These are phyloP conservation scores for Schwanniomyces occidentalis DNA, from an alignment of 805 yeast species.

Conservation along the genomic window DNA sequence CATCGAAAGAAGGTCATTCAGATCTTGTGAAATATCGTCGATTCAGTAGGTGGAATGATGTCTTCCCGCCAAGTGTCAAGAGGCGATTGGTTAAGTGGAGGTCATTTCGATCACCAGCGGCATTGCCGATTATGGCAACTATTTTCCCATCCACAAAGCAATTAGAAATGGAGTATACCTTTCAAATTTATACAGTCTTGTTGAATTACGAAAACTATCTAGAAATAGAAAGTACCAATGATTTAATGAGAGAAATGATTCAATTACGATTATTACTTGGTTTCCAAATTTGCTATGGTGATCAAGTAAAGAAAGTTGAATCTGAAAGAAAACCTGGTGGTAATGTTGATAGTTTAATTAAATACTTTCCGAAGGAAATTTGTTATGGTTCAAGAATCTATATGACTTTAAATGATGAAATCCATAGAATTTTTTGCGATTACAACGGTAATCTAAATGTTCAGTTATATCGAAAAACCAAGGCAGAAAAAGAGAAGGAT, in stretches of 20 bases:
- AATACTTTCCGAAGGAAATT: constrained; percentile 48
- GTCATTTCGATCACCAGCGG: constrained; percentile 90
- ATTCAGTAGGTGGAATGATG: constrained; percentile 90
- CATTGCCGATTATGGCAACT: constrained; percentile 79
- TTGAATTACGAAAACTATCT: constrained; percentile 58
- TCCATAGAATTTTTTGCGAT: constrained; percentile 80
- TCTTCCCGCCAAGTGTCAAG: constrained; percentile 71
- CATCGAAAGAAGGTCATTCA: constrained; percentile 64
- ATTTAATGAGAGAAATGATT: constrained; percentile 82
- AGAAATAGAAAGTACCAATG: constrained; percentile 51
- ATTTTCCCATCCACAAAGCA: constrained; percentile 72
- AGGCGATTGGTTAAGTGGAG: constrained; percentile 84
- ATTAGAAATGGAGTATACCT: constrained; percentile 69
- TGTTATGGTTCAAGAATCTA: constrained; percentile 66
- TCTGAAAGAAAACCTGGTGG: constrained; percentile 56
- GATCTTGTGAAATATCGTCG: constrained; percentile 56
- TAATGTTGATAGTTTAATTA: constrained; percentile 53
- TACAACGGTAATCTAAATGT: constrained; percentile 73
- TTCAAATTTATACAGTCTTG: constrained; percentile 80
- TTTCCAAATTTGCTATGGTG: constrained; percentile 84
- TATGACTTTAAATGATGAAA: constrained; percentile 75
- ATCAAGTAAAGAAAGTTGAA: constrained; percentile 65
- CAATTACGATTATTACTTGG: constrained; percentile 81
- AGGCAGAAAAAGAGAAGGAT: constrained; percentile 6
- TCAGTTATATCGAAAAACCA: constrained; percentile 56